Evolutionary conservation across 768 basidiomycete genomes (phyloP).

Genomic region (Favolaschia claudopus): DNA sequence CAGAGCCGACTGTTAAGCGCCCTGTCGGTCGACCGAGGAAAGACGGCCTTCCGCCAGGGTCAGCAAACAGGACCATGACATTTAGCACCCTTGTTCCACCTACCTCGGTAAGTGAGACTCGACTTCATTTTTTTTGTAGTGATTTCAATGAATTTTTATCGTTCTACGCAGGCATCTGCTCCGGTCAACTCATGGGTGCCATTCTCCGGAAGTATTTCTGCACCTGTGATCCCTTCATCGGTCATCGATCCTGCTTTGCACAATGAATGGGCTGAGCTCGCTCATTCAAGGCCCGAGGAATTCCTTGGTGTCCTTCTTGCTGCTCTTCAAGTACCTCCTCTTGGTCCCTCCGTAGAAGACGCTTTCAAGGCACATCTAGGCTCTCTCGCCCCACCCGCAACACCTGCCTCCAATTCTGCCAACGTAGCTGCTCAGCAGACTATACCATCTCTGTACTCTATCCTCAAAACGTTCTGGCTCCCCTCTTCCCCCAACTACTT

Average conservation of each 20-base stretch:
- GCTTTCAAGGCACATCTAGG: constrained; percentile 81
- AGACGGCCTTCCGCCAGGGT: constrained; percentile 82
- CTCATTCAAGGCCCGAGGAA: constrained; percentile 59
- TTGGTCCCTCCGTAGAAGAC: constrained; percentile 72
- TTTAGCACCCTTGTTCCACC: constrained; percentile 7
- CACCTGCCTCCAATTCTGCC: constrained; percentile 33
- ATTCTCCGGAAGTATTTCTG: constrained; percentile 11
- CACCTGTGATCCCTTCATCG: constrained; percentile 41
- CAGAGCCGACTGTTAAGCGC: constrained; percentile 58
- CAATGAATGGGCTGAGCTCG: constrained; percentile 72
- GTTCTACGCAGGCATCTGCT: background rate
- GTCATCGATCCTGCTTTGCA: constrained; percentile 63
- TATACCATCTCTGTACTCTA: constrained; percentile 77
- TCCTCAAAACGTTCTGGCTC: constrained; percentile 86
- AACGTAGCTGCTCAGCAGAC: constrained; percentile 41
- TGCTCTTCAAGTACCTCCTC: constrained; percentile 69
- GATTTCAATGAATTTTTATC: background rate
- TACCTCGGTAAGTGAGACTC: background rate
- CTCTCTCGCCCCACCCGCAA: constrained; percentile 58
- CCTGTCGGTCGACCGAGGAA: constrained; percentile 85
- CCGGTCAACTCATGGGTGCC: constrained; percentile 18
- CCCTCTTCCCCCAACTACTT: constrained; percentile 82
- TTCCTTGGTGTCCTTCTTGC: constrained; percentile 66
- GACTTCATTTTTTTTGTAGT: background rate
- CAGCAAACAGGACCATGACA: constrained; percentile 30